Evolutionary conservation across 2,329 filamentous ascomycete genomes (phyloP).

Genomic region (Monilinia vaccinii-corymbosi): DNA sequence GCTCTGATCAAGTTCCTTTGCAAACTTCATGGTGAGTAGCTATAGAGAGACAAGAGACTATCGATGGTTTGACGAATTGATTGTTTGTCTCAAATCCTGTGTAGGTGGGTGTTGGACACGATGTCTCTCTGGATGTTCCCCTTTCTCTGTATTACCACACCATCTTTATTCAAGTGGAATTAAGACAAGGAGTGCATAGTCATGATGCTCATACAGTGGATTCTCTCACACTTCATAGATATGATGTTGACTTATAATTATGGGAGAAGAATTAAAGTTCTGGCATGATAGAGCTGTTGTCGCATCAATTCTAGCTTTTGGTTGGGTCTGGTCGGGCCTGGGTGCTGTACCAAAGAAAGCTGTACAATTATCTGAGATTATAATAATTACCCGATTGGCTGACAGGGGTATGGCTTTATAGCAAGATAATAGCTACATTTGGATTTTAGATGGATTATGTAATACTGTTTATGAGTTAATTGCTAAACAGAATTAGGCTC

Average conservation of each 20-base stretch:
- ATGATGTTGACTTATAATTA: not conserved
- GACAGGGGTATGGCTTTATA: not conserved
- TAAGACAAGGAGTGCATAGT: not conserved
- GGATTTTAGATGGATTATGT: not conserved
- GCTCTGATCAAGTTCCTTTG: slow-evolving; percentile 75
- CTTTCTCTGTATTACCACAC: not conserved
- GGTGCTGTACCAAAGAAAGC: not conserved
- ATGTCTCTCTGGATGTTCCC: not conserved
- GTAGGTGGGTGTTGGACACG: not conserved
- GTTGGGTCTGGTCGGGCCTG: not conserved
- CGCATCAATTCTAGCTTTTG: not conserved
- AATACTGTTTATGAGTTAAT: no score
- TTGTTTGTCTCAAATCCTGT: not conserved
- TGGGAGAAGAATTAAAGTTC: not conserved
- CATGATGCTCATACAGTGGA: no score
- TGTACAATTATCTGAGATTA: not conserved
- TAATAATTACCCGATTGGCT: not conserved
- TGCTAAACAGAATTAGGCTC: no score
- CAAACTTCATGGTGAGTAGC: slow-evolving; percentile 49
- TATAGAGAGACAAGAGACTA: no score
- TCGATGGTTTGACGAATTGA: not conserved
- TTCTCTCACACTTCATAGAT: not conserved
- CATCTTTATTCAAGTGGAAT: not conserved
- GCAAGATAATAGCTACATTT: not conserved
- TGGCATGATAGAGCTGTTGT: not conserved